phyloP scores from a whole-genome alignment of 2,329 filamentous ascomycete species.

The Pestalotiopsis sp. region DNA sequence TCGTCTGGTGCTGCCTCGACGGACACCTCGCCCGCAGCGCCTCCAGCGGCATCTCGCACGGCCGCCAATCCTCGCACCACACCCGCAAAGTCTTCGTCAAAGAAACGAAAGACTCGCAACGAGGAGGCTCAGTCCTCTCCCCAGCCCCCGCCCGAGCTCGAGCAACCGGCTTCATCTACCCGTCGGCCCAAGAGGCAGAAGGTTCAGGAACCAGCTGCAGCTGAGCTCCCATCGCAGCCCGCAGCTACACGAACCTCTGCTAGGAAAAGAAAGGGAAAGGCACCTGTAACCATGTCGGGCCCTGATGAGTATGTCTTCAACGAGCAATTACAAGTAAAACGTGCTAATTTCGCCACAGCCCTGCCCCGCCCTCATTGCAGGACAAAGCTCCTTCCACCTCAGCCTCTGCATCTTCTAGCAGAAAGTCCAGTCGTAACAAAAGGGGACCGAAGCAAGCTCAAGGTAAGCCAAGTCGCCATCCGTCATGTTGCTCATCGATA shows the following conservation, averaged over 20 bases:
- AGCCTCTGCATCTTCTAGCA: constrained; percentile 64
- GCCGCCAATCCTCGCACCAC: constrained; percentile 40
- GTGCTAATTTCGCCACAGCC: constrained; percentile 45
- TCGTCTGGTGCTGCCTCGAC: constrained; percentile 39
- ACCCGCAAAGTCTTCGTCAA: constrained; percentile 46
- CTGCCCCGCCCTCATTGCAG: constrained; percentile 63
- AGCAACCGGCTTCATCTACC: constrained; percentile 36
- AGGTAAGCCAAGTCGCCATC: constrained; percentile 31
- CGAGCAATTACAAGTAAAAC: background rate
- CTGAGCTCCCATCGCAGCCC: constrained; percentile 24
- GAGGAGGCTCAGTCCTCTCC: constrained; percentile 51
- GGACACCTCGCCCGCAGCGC: constrained; percentile 41
- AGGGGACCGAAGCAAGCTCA: constrained; percentile 52
- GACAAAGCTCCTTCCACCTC: constrained; percentile 49
- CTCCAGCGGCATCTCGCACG: constrained; percentile 37
- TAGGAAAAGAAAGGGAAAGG: constrained; percentile 62
- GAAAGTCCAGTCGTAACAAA: constrained; percentile 73
- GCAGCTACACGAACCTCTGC: constrained; percentile 38
- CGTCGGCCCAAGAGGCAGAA: constrained; percentile 73
- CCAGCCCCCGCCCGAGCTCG: constrained; percentile 27
- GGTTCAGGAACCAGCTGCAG: constrained; percentile 48
- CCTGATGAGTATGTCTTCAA: constrained; percentile 56
- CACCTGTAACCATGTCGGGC: constrained; percentile 68
- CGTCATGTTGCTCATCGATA: background rate
- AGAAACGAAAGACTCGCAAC: constrained; percentile 73